Conservation (phyloP, 306 rosid genomes). For the Albizia julibrissin region DNA sequence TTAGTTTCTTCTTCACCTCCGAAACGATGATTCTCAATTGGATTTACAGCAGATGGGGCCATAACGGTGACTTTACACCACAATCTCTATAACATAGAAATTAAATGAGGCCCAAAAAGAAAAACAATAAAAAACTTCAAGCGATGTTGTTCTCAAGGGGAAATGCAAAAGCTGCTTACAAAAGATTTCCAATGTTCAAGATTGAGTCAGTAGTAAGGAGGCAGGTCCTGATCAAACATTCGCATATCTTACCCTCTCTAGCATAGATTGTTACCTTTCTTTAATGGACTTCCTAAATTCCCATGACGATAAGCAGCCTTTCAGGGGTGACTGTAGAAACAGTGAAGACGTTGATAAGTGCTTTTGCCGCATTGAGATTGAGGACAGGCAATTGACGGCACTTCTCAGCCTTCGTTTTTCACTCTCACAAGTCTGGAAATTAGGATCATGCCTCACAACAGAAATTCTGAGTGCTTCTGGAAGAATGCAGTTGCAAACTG, state of each 20-base stretch:
- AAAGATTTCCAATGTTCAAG: constrained; percentile 16
- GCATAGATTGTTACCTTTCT: constrained; percentile 61
- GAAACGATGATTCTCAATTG: constrained; percentile 5
- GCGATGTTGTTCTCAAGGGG: not conserved
- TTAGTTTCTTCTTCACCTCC: constrained; percentile 9
- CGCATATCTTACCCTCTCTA: constrained; percentile 24
- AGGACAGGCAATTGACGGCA: constrained; percentile 70
- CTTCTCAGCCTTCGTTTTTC: constrained; percentile 77
- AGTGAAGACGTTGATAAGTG: constrained; percentile 81
- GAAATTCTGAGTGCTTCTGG: constrained; percentile 82
- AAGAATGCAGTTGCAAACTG: constrained; percentile 83
- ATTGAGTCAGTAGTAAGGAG: constrained; percentile 3
- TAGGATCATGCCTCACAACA: constrained; percentile 75
- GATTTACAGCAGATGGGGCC: not conserved
- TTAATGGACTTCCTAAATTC: constrained; percentile 78
- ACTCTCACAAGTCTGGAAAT: constrained; percentile 53
- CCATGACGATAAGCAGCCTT: constrained; percentile 84
- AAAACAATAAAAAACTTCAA: constrained; percentile 11
- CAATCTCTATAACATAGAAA: constrained; percentile 5
- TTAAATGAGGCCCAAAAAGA: not conserved
- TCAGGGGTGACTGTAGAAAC: constrained; percentile 88
- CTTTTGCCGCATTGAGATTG: constrained; percentile 92
- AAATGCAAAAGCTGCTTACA: constrained; percentile 33
- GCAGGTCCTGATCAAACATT: constrained; percentile 28
- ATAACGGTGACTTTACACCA: constrained; percentile 7